Evolutionary conservation across 2,329 filamentous ascomycete genomes (phyloP).

Genomic region (Cladobotryum mycophilum): DNA sequence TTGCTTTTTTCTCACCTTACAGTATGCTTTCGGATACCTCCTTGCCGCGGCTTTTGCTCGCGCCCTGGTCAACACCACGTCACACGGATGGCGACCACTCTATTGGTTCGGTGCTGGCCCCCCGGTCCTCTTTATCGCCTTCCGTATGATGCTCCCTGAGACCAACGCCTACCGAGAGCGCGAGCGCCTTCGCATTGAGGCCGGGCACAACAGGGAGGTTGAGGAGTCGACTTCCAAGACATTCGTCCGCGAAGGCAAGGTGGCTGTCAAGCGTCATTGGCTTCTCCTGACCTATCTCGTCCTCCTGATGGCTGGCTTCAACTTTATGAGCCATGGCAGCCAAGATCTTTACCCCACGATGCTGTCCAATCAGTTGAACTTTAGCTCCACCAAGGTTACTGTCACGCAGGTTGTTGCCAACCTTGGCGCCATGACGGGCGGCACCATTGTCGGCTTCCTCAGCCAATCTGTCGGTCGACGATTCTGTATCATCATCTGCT

Average conservation of each 20-base stretch:
- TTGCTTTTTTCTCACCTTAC: background rate
- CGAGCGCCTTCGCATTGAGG: constrained; percentile 51
- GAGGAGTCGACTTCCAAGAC: constrained; percentile 41
- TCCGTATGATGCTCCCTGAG: constrained; percentile 72
- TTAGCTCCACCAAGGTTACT: constrained; percentile 51
- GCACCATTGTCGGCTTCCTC: constrained; percentile 58
- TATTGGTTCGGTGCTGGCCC: constrained; percentile 86
- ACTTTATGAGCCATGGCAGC: constrained; percentile 81
- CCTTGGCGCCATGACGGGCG: constrained; percentile 63
- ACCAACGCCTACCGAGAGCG: constrained; percentile 67
- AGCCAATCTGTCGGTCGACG: constrained; percentile 65
- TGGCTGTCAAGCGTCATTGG: constrained; percentile 77
- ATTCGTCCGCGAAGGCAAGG: constrained; percentile 70
- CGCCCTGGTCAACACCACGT: constrained; percentile 67
- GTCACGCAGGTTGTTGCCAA: constrained; percentile 68
- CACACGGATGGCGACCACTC: constrained; percentile 74
- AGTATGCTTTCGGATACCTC: constrained; percentile 61
- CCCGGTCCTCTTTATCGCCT: constrained; percentile 72
- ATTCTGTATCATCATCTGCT: constrained; percentile 61
- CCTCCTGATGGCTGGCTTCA: constrained; percentile 83
- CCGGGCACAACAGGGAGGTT: constrained; percentile 16
- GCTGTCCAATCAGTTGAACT: constrained; percentile 49
- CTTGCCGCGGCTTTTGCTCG: constrained; percentile 52
- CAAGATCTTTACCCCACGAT: constrained; percentile 58
- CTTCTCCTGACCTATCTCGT: constrained; percentile 73